Evolutionary conservation across 805 yeast species (phyloP), one percentile per base, ranked within the genome.

Genomic region (Metschnikowia anglica): DNA sequence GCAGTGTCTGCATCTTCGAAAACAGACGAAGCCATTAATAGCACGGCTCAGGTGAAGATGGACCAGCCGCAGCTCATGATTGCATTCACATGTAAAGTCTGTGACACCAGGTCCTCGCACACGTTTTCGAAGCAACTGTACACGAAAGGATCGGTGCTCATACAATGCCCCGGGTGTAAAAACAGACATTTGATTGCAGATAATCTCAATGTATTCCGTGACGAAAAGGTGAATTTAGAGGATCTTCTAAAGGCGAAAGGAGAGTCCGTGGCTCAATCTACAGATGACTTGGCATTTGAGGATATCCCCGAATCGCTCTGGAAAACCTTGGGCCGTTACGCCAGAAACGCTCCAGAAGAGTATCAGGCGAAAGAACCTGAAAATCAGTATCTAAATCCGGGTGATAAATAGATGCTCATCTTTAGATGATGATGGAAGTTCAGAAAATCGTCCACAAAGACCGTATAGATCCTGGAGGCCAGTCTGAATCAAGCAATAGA

Each of bases 41-140:
- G 36, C 4, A 11, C 47, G 3, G 48, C 47, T 5, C 33, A 50
- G 30, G 40, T 79, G 46, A 80, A 84, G 54, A 74, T 77, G 16
- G 93, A 85, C 40, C 80, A 83, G 48, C 96, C 95, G 2, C 79
- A 83, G 61, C 70, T 87, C 49, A 84, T 88, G 84, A 76, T 91
- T 17, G 91, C 96, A 0, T 90, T 91, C 66, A 91, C 97, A 0
- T 91, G 98, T 66, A 91, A 89, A 60, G 79, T 80, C 51, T 91
- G 98, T 65, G 74, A 79, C 34, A 78, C 85, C 2, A 70, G 97
- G 43, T 88, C 97, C 0, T 80, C 89, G 3, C 98, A 91, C 58
- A 76, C 83, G n/a, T 84, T 91, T 58, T 85, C 96, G 5, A 90
- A 90, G 53, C 98, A 91, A 64, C 90, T 97, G 0, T 91, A 91